A percentile compares a stretch with the other conserved stretches of the same genome.
phyloP scores from a whole-genome alignment of 768 basidiomycete species.

The Hydnomerulius pinastri region DNA sequence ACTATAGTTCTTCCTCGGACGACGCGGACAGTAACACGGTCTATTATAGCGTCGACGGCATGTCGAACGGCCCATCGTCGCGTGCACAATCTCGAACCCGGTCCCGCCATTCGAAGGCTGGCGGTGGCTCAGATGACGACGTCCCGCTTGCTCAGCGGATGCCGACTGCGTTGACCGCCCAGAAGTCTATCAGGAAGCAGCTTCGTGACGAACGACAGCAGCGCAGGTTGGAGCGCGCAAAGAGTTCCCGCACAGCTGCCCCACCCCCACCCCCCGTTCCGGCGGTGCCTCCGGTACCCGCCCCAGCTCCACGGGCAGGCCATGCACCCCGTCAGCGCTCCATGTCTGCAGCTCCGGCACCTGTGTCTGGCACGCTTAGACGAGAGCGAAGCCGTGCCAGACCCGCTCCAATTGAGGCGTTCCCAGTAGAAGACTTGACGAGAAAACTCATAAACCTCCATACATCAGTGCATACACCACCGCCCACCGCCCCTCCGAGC shows the following conservation, averaged over 20 bases:
- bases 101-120: slow-evolving; percentile 22
- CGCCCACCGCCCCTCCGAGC: slow-evolving; percentile 8
- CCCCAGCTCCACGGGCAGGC: slow-evolving; percentile 39
- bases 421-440: slow-evolving; percentile 61
- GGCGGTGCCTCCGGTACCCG: slow-evolving; percentile 8
- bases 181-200: slow-evolving; percentile 74
- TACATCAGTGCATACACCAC: slow-evolving; percentile 20
- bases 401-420: slow-evolving; percentile 38
- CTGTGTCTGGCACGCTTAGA: slow-evolving; percentile 16
- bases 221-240: slow-evolving; percentile 50
- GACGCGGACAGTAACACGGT: slow-evolving; percentile 44
- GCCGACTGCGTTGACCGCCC: slow-evolving; percentile 80
- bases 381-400: slow-evolving; percentile 49
- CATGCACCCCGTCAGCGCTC: slow-evolving; percentile 39
- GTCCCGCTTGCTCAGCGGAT: slow-evolving; percentile 82
- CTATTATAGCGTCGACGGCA: slow-evolving; percentile 46
- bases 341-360: slow-evolving; percentile 25
- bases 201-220: slow-evolving; percentile 68
- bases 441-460: slow-evolving; percentile 58
- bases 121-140: slow-evolving; percentile 64
- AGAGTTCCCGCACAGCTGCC: slow-evolving; percentile 23
- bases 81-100: slow-evolving; percentile 22
- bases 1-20: slow-evolving; percentile 41
- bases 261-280: slow-evolving; percentile 20
- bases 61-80: slow-evolving; percentile 25